Percentiles rank a stretch among this genome's conserved stretches.
phyloP scores from a whole-genome alignment of 2,329 filamentous ascomycete genomes.

The Fusarium pininemorale region DNA sequence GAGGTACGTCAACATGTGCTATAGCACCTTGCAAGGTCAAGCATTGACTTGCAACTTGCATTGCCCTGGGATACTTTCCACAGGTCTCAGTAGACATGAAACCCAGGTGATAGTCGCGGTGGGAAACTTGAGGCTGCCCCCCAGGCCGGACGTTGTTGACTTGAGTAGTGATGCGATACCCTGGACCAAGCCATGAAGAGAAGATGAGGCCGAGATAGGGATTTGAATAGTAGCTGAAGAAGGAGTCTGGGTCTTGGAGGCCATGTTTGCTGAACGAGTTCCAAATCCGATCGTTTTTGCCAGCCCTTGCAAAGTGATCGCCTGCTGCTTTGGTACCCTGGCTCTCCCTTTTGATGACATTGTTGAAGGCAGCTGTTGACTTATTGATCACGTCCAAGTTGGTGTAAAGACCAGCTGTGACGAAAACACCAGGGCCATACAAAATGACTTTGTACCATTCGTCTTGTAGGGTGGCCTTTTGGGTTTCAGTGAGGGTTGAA shows the following conservation, averaged over 20 bases:
- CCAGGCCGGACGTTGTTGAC: conserved; percentile 71
- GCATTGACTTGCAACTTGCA: conserved; percentile 64
- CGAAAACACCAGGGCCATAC: conserved; percentile 66
- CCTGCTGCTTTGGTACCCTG: conserved; percentile 52
- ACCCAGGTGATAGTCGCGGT: conserved; percentile 72
- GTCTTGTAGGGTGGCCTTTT: conserved; percentile 59
- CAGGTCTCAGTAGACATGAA: conserved; percentile 63
- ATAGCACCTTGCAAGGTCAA: conserved; percentile 71
- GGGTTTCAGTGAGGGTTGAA: conserved; percentile 34
- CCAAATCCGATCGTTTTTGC: conserved; percentile 70
- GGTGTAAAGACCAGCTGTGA: conserved; percentile 64
- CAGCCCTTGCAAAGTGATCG: conserved; percentile 68
- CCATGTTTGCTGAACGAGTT: conserved; percentile 72
- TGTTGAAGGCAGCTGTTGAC: conserved; percentile 58
- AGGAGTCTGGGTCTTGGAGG: conserved; percentile 59
- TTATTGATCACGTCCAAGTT: conserved; percentile 52
- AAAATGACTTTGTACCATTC: conserved; percentile 68
- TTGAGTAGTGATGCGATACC: conserved; percentile 68
- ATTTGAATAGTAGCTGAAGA: conserved; percentile 68
- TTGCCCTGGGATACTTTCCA: conserved; percentile 58
- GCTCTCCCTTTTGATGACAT: conserved; percentile 59
- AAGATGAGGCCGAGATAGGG: conserved; percentile 64
- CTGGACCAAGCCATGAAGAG: conserved; percentile 66
- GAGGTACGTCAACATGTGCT: conserved; percentile 69
- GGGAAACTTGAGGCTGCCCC: conserved; percentile 64